Evolutionary conservation across 164 flowering plant species (phyloP).

Genomic region (Houttuynia cordata): DNA sequence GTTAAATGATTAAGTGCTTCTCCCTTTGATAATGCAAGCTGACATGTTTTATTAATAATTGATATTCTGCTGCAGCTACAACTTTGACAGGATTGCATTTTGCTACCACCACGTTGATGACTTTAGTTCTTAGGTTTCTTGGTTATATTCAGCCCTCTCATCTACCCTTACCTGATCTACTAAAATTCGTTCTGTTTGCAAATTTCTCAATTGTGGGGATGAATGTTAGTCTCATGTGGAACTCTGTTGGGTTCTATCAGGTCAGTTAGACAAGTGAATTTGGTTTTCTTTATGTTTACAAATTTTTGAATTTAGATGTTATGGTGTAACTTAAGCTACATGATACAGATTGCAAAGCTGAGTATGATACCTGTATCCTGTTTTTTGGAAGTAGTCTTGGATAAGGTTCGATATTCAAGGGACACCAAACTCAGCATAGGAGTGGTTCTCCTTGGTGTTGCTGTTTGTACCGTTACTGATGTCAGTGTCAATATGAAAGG

Average conservation of each 20-base stretch:
- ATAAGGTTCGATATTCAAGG: conserved; percentile 63
- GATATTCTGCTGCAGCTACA: conserved; percentile 84
- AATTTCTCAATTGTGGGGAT: conserved; percentile 91
- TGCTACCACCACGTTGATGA: conserved; percentile 71
- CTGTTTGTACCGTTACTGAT: conserved; percentile 86
- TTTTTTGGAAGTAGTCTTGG: conserved; percentile 15
- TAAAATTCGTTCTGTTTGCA: conserved; percentile 70
- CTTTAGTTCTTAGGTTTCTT: conserved; percentile 49
- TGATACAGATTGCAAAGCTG: conserved; percentile 70
- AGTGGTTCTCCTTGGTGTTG: conserved; percentile 77
- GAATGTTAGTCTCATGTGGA: conserved; percentile 94
- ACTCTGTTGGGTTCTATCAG: conserved; percentile 91
- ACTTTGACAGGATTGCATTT: conserved; percentile 91
- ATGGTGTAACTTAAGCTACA: not conserved
- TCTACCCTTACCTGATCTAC: conserved; percentile 57
- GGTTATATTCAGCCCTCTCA: conserved; percentile 76
- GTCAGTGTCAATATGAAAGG: conserved; percentile 77
- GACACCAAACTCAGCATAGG: conserved; percentile 77
- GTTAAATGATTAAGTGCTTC: too few species aligned
- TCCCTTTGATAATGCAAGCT: not conserved
- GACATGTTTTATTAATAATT: not conserved
- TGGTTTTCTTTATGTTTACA: not conserved
- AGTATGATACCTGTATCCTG: conserved; percentile 58
- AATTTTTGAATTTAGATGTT: not conserved
- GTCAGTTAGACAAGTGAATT: conserved; percentile 16